phyloP scores from a whole-genome alignment of 192 early-diverging fungal species.

The Globomyces pollinis-pini region DNA sequence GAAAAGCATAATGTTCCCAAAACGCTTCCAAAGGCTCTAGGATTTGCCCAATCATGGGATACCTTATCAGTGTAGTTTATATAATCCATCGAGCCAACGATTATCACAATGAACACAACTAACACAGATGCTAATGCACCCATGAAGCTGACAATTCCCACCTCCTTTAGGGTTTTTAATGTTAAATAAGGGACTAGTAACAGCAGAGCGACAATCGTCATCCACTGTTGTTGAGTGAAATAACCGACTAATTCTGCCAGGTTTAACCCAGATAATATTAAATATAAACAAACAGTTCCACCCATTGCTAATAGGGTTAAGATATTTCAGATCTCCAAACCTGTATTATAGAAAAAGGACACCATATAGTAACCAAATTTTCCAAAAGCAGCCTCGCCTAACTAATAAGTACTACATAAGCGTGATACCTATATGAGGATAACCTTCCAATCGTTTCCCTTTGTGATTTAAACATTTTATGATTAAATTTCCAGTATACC shows the following conservation, averaged over 20 bases:
- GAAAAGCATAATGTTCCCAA: constrained; percentile 75
- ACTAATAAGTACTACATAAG: no score
- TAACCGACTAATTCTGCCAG: constrained; percentile 49
- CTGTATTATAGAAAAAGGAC: constrained; percentile 56
- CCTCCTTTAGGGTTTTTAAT: constrained; percentile 73
- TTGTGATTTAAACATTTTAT: constrained; percentile 68
- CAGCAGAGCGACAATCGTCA: constrained; percentile 46
- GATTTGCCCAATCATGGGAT: constrained; percentile 33
- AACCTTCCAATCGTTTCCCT: constrained; percentile 37
- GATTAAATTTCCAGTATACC: constrained; percentile 65
- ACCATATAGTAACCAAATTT: constrained; percentile 49
- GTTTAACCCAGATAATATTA: constrained; percentile 70
- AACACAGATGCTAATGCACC: constrained; percentile 66
- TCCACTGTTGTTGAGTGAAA: constrained; percentile 52
- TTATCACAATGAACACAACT: constrained; percentile 62
- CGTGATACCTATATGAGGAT: constrained; percentile 47
- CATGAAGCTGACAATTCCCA: constrained; percentile 65
- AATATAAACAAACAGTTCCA: constrained; percentile 38
- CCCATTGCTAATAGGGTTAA: no score
- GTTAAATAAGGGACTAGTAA: constrained; percentile 67
- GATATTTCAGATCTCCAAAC: no score
- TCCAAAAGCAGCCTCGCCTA: constrained; percentile 68
- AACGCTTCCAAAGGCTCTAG: constrained; percentile 64
- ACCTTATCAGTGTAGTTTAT: constrained; percentile 38
- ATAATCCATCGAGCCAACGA: constrained; percentile 43